Evolutionary conservation across 164 flowering plant genomes (phyloP).

Genomic region (Macadamia integrifolia): DNA sequence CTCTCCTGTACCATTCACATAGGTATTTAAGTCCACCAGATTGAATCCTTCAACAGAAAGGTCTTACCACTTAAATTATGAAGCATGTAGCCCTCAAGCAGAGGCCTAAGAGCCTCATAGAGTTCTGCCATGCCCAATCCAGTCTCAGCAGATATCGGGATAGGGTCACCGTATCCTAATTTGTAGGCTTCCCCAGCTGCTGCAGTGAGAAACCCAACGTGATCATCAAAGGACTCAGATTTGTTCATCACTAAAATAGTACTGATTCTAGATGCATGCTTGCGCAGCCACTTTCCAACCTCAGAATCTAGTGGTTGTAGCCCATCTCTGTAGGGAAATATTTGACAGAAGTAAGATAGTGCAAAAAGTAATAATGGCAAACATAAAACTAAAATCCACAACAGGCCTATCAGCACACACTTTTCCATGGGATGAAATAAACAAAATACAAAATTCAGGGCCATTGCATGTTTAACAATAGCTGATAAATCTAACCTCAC

Average conservation of each 20-base stretch:
- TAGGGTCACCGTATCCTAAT: constrained; percentile 89
- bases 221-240: constrained; percentile 76
- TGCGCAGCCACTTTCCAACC: constrained; percentile 94
- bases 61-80: constrained; percentile 40
- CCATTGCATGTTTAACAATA: not conserved
- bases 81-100: constrained; percentile 67
- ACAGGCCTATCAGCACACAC: not conserved
- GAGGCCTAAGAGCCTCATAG: constrained; percentile 62
- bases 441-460: not conserved
- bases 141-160: constrained; percentile 94
- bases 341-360: not conserved
- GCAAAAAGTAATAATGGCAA: not conserved
- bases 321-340: constrained; percentile 52
- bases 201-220: constrained; percentile 45
- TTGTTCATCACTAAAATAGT: constrained; percentile 78
- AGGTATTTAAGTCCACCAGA: not conserved
- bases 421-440: not conserved
- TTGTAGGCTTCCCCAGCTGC: constrained; percentile 65
- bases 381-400: not conserved
- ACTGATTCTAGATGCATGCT: constrained; percentile 59
- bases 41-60: constrained; percentile 1
- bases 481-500: constrained; percentile 55
- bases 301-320: constrained; percentile 83
- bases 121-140: constrained; percentile 86
- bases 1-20: not conserved